phyloP scores from a whole-genome alignment of 768 basidiomycete genomes.

The Suillus decipiens region DNA sequence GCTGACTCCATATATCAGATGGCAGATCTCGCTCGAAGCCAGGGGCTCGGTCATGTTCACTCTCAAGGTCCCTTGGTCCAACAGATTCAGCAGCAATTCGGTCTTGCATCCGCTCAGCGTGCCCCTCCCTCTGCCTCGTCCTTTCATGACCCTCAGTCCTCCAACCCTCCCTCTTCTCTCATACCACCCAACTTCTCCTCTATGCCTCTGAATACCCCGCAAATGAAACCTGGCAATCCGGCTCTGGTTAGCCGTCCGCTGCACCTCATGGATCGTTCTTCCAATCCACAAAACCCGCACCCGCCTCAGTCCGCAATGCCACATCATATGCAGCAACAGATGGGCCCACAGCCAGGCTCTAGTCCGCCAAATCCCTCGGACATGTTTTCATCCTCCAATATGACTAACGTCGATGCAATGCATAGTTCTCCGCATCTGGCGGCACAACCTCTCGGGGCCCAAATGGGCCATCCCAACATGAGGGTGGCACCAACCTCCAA shows the following conservation, averaged over 20 bases:
- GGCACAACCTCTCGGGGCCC: constrained; percentile 23
- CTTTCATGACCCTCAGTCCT: constrained; percentile 39
- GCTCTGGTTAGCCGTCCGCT: constrained; percentile 43
- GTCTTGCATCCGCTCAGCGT: constrained; percentile 32
- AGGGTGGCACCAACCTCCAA: constrained; percentile 15
- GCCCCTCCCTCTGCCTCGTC: constrained; percentile 37
- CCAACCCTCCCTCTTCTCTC: constrained; percentile 28
- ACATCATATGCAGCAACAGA: constrained; percentile 37
- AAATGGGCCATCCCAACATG: constrained; percentile 26
- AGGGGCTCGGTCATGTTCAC: constrained; percentile 43
- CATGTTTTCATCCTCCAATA: constrained; percentile 49
- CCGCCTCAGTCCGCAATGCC: constrained; percentile 34
- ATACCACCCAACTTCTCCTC: constrained; percentile 41
- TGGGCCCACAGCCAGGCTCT: constrained; percentile 36
- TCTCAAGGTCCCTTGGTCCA: constrained; percentile 35
- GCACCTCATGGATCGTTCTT: constrained; percentile 46
- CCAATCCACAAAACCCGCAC: constrained; percentile 47
- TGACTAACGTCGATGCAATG: constrained; percentile 44
- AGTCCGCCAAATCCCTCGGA: constrained; percentile 43
- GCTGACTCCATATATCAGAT: constrained; percentile 39
- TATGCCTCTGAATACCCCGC: constrained; percentile 38
- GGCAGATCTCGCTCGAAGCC: constrained; percentile 46
- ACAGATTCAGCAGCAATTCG: constrained; percentile 48
- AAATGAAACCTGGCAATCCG: constrained; percentile 30
- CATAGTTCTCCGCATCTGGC: constrained; percentile 50